Conservation (phyloP, 257 asterid genomes). For the Capsicum chinense region DNA sequence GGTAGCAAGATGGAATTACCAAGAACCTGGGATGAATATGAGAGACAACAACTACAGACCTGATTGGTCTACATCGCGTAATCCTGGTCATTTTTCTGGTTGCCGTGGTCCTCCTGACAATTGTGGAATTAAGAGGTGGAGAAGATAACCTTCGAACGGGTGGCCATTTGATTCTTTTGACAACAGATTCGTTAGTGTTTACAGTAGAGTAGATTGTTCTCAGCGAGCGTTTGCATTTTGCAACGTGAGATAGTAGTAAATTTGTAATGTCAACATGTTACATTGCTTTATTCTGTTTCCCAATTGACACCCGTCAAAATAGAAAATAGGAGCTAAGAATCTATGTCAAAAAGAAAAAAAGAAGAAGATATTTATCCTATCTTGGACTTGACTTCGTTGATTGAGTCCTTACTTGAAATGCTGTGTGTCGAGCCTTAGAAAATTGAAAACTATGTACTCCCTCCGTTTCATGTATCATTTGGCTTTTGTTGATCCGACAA, state of each 20-base stretch:
- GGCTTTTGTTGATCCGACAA: too few relatives aligned
- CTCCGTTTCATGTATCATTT: too few relatives aligned
- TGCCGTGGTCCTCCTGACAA: constrained; percentile 43
- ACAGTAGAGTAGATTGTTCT: neutral
- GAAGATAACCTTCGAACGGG: constrained; percentile 35
- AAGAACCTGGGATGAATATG: constrained; percentile 40
- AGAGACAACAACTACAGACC: constrained; percentile 44
- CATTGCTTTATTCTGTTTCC: neutral
- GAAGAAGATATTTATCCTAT: neutral
- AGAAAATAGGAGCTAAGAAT: neutral
- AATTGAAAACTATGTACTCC: neutral
- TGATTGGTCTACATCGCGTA: constrained; percentile 40
- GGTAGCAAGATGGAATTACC: constrained; percentile 42
- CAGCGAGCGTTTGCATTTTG: neutral
- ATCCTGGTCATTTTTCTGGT: constrained; percentile 42
- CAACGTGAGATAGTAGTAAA: constrained; percentile 10
- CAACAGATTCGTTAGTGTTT: neutral
- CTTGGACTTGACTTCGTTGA: neutral
- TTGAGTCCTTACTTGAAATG: neutral
- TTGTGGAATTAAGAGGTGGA: constrained; percentile 52
- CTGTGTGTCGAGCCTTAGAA: neutral
- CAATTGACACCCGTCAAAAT: neutral
- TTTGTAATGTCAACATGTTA: constrained; percentile 19
- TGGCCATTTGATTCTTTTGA: constrained; percentile 13
- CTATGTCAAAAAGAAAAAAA: neutral